Evolutionary conservation across 176 grass and related monocot genomes (phyloP), one percentile per base, ranked within the genome.

Genomic region (Aegilops sharonensis): DNA sequence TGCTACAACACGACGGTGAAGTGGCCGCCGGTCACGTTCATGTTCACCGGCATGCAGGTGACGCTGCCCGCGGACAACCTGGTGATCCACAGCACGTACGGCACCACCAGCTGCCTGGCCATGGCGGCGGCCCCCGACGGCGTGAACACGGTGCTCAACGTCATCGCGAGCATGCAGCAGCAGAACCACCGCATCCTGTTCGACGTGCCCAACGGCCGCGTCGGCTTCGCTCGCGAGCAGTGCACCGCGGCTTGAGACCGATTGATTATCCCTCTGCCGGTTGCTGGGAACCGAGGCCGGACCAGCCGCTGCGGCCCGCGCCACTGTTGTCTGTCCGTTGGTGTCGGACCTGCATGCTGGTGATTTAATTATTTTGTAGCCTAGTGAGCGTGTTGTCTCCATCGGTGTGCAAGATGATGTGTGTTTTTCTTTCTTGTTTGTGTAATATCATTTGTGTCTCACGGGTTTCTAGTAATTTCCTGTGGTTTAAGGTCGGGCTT

Each of bases 141-240:
- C 45, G 75, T 91, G 5, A 95, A 98, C 83, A 89, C 93, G 15
- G 89, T 93, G 89, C 89, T 98, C 82, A 98, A 95, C 64, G 95
- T 98, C 79, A 84, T 98, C 72, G 95, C 89, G 2, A 98, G 90
- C 42, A 93, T 98, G 95, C 95, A 98, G 85, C 95, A 98, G 87
- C 95, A 98, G 89, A 98, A 98, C 89, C 93, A 98, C 83, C 86
- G 95, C 45, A 30, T 98, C 12, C 85, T 98, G 11, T 98, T 98
- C 82, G 95, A 98, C 74, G 68, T 95, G 79, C 93, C 95, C 76
- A 95, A 95, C 15, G 42, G 85, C 2, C 87, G 91, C 64, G 78
- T 95, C 25, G 93, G 95, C 11, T 93, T 98, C 83, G 81, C 95
- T 8, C 93, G 93, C 42, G 93, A 95, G 85, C 68, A 27, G 5